Percentiles rank a stretch among this genome's conserved stretches.
phyloP scores from a whole-genome alignment of 2,329 filamentous ascomycete genomes.

The Teratosphaeriaceae sp. region DNA sequence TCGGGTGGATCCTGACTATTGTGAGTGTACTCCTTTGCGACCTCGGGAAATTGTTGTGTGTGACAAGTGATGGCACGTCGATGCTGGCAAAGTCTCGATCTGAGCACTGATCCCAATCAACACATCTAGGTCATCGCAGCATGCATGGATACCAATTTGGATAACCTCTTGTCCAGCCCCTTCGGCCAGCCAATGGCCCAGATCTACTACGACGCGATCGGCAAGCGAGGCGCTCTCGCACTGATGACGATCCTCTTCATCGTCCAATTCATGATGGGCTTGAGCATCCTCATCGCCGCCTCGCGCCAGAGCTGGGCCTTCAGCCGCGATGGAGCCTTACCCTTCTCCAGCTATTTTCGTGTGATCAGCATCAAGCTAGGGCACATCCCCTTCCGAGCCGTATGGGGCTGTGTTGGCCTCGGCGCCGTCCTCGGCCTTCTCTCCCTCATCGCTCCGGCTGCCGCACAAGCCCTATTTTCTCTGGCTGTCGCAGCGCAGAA shows the following conservation, averaged over 20 bases:
- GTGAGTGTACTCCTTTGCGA: no score
- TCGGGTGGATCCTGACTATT: conserved; percentile 53
- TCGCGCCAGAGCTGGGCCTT: conserved; percentile 59
- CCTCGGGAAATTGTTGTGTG: no score
- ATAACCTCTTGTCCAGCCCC: conserved; percentile 39
- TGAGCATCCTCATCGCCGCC: conserved; percentile 52
- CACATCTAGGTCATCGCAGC: conserved; percentile 54
- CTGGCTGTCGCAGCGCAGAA: conserved; percentile 55
- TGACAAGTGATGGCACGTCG: no score
- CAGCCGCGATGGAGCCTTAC: conserved; percentile 54
- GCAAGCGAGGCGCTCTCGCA: conserved; percentile 52
- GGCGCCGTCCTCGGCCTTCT: conserved; percentile 51
- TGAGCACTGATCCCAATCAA: no score
- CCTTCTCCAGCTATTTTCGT: conserved; percentile 53
- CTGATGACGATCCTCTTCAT: conserved; percentile 55
- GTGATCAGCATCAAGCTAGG: conserved; percentile 49
- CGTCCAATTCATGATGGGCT: conserved; percentile 57
- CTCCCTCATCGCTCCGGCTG: conserved; percentile 51
- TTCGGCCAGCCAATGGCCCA: conserved; percentile 57
- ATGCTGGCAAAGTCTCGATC: no score
- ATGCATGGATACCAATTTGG: conserved; percentile 49
- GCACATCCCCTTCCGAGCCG: conserved; percentile 51
- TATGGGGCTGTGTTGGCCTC: conserved; percentile 48
- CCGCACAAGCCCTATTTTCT: conserved; percentile 54
- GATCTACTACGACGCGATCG: conserved; percentile 56